phyloP scores from a whole-genome alignment of 495 filamentous ascomycete species.

The Pyronema omphalodes region DNA sequence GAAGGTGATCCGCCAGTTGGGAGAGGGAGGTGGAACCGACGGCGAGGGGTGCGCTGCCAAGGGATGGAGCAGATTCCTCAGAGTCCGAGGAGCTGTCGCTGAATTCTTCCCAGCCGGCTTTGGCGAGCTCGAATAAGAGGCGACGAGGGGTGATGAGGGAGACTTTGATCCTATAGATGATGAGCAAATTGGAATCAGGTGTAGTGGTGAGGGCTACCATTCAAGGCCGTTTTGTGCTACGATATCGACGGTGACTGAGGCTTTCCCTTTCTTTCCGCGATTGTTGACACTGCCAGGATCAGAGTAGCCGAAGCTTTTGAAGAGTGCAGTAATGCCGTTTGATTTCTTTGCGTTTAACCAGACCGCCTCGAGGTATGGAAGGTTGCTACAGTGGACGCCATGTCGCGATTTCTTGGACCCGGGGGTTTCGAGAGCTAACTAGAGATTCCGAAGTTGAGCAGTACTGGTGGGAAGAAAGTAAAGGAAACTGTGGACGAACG shows the following conservation, averaged over 20 bases:
- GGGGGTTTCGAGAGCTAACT: constrained; percentile 13
- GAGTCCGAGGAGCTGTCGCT: constrained; percentile 25
- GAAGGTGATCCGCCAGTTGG: constrained; percentile 37
- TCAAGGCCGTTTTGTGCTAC: constrained; percentile 22
- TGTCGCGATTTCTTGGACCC: constrained; percentile 13
- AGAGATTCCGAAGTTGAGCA: not conserved
- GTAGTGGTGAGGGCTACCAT: constrained; percentile 8
- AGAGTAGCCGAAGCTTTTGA: constrained; percentile 12
- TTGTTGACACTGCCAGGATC: constrained; percentile 3
- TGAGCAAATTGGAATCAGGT: not conserved
- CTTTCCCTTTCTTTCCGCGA: constrained; percentile 13
- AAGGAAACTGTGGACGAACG: not conserved
- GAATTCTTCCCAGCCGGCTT: constrained; percentile 40
- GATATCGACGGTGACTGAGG: constrained; percentile 14
- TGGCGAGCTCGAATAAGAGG: constrained; percentile 43
- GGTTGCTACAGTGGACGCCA: constrained; percentile 15
- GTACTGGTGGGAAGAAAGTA: not conserved
- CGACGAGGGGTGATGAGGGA: constrained; percentile 39
- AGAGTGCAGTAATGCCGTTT: constrained; percentile 20
- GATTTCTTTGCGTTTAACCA: constrained; percentile 20
- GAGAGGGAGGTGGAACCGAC: constrained; percentile 33
- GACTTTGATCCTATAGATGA: constrained; percentile 36
- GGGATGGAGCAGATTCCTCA: not conserved
- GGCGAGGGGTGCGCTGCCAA: constrained; percentile 20
- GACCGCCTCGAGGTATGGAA: constrained; percentile 20